Evolutionary conservation across 306 rosid species (phyloP), one percentile per base, ranked within the genome.

Genomic region (Macrotyloma uniflorum): DNA sequence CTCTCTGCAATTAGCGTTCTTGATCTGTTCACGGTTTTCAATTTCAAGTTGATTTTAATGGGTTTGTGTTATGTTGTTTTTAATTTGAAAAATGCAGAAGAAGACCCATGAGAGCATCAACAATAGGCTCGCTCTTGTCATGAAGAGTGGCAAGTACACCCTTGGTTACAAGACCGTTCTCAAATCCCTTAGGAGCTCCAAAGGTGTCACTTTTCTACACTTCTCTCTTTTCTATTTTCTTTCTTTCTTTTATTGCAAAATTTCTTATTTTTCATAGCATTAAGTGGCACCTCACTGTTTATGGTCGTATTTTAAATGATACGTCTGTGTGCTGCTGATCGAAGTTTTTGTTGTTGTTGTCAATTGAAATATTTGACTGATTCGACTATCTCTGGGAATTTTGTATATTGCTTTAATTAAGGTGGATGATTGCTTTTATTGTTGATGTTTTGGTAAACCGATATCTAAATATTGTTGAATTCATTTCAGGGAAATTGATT

Each of bases 81-180:
- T 13, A 9, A 0, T 1, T 22, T 61, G 14, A 0, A 40, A 18
- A 26, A 55, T 23, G 4, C 88, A 87, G 87, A 92, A 92, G 92
- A 90, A 92, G 92, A 92, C 96, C 5, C 97, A 92, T 82, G 97
- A 92, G 91, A 88, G 89, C 79, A 92, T 90, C 42, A 92, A 90
- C 90, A 92, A 90, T 84, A 89, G 96, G 88, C 96, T 88, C 26
- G 97, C 97, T 70, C 97, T 91, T 70, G 97, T 91, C 11, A 89
- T 91, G 97, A 91, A 91, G 97, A 91, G 97, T 59, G 97, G 97
- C 16, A 91, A 91, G 67, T 91, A 62, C 28, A 91, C 97, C 3
- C 82, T 91, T 68, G 93, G 97, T 2, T 92, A 90, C 71, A 92
- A 92, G 66, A 92, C 97, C 10, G 96, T 92, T 49, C 89, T 89